Evolutionary conservation across 2,329 filamentous ascomycete genomes (phyloP).

Genomic region (Pyrenochaeta sp.): DNA sequence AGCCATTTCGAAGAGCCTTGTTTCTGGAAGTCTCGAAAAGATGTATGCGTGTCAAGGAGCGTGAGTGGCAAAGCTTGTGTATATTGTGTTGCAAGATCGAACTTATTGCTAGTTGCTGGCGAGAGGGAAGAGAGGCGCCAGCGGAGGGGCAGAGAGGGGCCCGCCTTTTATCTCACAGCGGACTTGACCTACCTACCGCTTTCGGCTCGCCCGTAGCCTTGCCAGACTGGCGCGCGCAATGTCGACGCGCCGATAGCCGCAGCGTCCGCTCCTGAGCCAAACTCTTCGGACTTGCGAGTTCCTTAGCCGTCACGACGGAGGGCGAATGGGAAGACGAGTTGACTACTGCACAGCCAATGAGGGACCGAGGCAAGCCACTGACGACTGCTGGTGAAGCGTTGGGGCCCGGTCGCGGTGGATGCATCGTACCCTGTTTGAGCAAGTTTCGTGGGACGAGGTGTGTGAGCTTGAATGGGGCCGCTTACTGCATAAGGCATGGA

Average conservation of each 20-base stretch:
- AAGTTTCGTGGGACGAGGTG: slow-evolving; percentile 31
- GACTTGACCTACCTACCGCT: slow-evolving; percentile 13
- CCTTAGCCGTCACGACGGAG: slow-evolving; percentile 10
- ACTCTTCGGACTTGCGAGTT: slow-evolving; percentile 2
- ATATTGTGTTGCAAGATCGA: slow-evolving; percentile 6
- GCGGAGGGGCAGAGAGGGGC: slow-evolving; percentile 22
- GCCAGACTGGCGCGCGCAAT: slow-evolving; percentile 3
- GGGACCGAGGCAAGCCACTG: too few species aligned
- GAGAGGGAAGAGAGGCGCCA: slow-evolving; percentile 5
- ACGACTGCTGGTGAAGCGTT: slow-evolving; percentile 14
- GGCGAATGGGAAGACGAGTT: slow-evolving; percentile 7
- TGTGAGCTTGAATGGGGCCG: slow-evolving; percentile 1
- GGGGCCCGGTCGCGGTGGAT: slow-evolving; percentile 15
- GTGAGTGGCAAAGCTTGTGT: too few species aligned
- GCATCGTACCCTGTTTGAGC: slow-evolving; percentile 27
- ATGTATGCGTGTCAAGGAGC: slow-evolving; percentile 11
- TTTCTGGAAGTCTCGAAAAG: slow-evolving; percentile 10
- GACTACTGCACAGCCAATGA: slow-evolving; percentile 1
- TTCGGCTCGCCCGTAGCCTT: too few species aligned
- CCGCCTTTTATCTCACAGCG: slow-evolving; percentile 20
- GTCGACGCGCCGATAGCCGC: slow-evolving; percentile 26
- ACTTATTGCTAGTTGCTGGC: slow-evolving; percentile 17
- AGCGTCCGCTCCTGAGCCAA: slow-evolving; percentile 10
- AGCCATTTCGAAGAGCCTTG: slow-evolving; percentile 39
- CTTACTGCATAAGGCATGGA: slow-evolving; percentile 11